Conservation (phyloP, 768 basidiomycete species). For the Nevesoporus exiguus region DNA sequence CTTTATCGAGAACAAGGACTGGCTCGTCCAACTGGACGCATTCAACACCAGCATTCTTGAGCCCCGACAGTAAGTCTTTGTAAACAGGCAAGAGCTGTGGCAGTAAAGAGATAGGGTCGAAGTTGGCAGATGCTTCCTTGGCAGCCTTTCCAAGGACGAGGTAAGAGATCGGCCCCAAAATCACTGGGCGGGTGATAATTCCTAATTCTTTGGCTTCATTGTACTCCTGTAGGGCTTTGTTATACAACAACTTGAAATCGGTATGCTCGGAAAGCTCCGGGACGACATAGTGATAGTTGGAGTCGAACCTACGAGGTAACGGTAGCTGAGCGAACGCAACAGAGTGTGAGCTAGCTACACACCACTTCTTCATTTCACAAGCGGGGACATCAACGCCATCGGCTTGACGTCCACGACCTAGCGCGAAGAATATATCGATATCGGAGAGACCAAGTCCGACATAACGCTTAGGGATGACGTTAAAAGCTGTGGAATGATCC, state of each 20-base stretch:
- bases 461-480: slow-evolving; percentile 95
- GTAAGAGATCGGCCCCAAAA: slow-evolving; percentile 95
- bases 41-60: slow-evolving; percentile 90
- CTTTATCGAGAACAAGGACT: slow-evolving; percentile 87
- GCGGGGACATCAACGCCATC: slow-evolving; percentile 95
- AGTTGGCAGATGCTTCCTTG: slow-evolving; percentile 77
- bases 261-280: slow-evolving; percentile 89
- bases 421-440: slow-evolving; percentile 96
- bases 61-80: slow-evolving; percentile 81
- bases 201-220: slow-evolving; percentile 92
- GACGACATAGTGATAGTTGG: slow-evolving; percentile 98
- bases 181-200: slow-evolving; percentile 87
- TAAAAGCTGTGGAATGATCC: slow-evolving; percentile 94
- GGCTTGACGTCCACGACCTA: slow-evolving; percentile 97
- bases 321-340: not conserved
- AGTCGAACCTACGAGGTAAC: slow-evolving; percentile 73
- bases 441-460: slow-evolving; percentile 77
- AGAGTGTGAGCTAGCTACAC: slow-evolving; percentile 27
- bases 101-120: slow-evolving; percentile 89
- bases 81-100: slow-evolving; percentile 89
- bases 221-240: slow-evolving; percentile 93
- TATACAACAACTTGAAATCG: slow-evolving; percentile 92
- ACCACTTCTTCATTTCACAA: slow-evolving; percentile 99
- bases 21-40: slow-evolving; percentile 98
- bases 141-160: slow-evolving; percentile 88